A percentile compares a stretch with the other conserved stretches of the same genome.
These are phyloP conservation scores for Colletotrichum sp. DNA, from an alignment of 2,329 filamentous ascomycete species.

Conservation along the genomic window DNA sequence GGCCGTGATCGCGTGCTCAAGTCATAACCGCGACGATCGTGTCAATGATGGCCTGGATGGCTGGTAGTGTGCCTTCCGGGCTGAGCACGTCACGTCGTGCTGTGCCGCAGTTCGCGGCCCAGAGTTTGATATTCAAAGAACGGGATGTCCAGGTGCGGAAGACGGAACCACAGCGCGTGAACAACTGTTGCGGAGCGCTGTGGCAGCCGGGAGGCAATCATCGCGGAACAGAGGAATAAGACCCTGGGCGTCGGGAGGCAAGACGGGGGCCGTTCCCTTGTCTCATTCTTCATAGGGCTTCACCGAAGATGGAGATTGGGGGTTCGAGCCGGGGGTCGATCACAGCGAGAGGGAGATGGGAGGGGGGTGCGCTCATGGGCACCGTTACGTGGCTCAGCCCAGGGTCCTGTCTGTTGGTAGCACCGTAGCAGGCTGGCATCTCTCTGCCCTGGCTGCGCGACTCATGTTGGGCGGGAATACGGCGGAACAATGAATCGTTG, in stretches of 20 bases:
- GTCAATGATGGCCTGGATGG: not conserved
- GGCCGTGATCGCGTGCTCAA: not conserved
- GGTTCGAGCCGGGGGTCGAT: not conserved
- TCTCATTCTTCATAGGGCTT: conserved; percentile 8
- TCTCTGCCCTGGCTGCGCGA: conserved; percentile 5
- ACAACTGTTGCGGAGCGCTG: not conserved
- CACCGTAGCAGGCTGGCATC: not conserved
- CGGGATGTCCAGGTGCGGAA: not conserved
- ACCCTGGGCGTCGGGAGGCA: not conserved
- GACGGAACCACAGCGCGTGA: not conserved
- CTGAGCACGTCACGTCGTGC: not conserved
- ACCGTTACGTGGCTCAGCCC: conserved; percentile 1
- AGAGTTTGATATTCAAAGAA: not conserved
- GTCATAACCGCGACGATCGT: not conserved
- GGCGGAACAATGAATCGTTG: not conserved
- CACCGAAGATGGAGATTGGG: not conserved
- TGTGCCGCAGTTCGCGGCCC: not conserved
- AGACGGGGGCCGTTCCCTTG: not conserved
- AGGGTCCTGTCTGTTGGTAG: conserved; percentile 6
- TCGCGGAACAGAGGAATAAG: not conserved
- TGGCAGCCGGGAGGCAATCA: not conserved
- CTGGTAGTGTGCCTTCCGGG: not conserved
- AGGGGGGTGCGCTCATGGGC: not conserved
- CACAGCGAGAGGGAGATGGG: not conserved
- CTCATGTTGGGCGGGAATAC: conserved; percentile 9